Evolutionary conservation across 2,329 filamentous ascomycete genomes (phyloP).

Genomic region (Gliomastix tumulicola): DNA sequence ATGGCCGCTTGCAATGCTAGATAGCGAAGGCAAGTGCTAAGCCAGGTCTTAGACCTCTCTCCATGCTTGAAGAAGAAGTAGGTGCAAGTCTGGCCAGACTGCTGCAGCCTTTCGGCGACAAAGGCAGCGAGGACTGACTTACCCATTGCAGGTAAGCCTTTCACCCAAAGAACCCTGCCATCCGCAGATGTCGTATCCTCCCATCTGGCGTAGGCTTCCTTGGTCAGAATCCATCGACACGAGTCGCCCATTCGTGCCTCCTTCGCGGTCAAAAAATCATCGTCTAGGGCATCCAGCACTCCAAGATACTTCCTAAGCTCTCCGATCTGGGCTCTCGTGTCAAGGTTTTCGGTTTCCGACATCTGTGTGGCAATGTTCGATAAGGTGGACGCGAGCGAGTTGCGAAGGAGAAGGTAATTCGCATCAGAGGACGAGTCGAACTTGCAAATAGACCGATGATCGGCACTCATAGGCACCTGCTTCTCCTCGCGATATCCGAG

Average conservation of each 20-base stretch:
- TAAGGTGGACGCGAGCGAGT: slow-evolving; percentile 13
- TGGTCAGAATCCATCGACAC: slow-evolving; percentile 13
- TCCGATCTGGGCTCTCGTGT: too few species aligned
- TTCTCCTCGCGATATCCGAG: slow-evolving; percentile 15
- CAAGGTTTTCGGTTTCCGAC: too few species aligned
- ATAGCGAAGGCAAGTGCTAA: slow-evolving; percentile 15
- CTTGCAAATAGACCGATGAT: slow-evolving; percentile 21
- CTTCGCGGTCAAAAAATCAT: too few species aligned
- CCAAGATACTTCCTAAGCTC: too few species aligned
- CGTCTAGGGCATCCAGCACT: too few species aligned
- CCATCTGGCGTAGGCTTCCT: slow-evolving; percentile 8
- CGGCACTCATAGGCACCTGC: slow-evolving; percentile 14
- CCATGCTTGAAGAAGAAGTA: slow-evolving; percentile 29
- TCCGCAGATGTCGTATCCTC: slow-evolving; percentile 2
- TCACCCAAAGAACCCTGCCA: slow-evolving; percentile 17
- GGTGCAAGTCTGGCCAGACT: slow-evolving; percentile 9
- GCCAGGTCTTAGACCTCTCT: slow-evolving; percentile 12
- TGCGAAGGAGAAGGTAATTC: slow-evolving; percentile 15
- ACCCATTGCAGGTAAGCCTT: slow-evolving; percentile 19
- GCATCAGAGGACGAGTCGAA: slow-evolving; percentile 12
- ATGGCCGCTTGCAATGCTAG: slow-evolving; percentile 28
- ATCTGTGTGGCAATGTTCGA: too few species aligned
- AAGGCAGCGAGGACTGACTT: slow-evolving; percentile 22
- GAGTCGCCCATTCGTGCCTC: slow-evolving; percentile 9
- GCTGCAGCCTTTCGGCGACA: slow-evolving; percentile 13